These are phyloP conservation scores for Ananas comosus DNA, from an alignment of 176 grass and related monocot genomes.

Conservation along the genomic window DNA sequence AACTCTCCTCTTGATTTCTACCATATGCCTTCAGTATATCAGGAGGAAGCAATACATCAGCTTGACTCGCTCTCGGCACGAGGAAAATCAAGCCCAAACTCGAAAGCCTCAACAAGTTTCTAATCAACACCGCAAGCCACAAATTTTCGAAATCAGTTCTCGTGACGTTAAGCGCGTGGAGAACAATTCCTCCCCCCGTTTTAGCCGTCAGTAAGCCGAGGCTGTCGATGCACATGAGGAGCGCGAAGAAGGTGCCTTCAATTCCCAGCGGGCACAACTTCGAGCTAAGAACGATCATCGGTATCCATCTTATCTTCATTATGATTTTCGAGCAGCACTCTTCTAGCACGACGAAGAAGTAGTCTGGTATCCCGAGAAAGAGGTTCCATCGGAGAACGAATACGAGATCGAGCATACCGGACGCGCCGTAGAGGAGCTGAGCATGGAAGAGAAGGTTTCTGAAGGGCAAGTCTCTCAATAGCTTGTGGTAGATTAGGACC, in stretches of 20 bases:
- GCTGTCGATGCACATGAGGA: conserved; percentile 90
- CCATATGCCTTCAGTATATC: conserved; percentile 27
- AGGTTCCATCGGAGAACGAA: conserved; percentile 95
- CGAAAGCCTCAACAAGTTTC: conserved; percentile 60
- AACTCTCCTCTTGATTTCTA: conserved; percentile 22
- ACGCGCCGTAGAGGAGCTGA: conserved; percentile 59
- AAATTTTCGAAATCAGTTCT: conserved; percentile 52
- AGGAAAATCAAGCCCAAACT: conserved; percentile 47
- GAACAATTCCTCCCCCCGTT: conserved; percentile 45
- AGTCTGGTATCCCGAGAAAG: conserved; percentile 47
- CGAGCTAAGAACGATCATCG: conserved; percentile 81
- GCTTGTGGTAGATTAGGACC: conserved; percentile 92
- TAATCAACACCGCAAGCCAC: conserved; percentile 59
- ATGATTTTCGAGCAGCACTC: conserved; percentile 51
- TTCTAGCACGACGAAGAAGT: conserved; percentile 59
- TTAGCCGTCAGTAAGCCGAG: conserved; percentile 54
- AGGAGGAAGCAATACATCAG: conserved; percentile 45
- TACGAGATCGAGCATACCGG: conserved; percentile 60
- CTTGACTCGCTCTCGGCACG: conserved; percentile 42
- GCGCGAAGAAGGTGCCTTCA: conserved; percentile 87
- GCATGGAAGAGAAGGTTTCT: conserved; percentile 69
- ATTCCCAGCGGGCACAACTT: conserved; percentile 62
- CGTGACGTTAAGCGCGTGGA: conserved; percentile 52
- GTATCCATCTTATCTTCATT: conserved; percentile 52
- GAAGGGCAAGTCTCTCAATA: conserved; percentile 57